Conservation (phyloP, 352 stramenopile genomes). For the Phytophthora gonapodyides region DNA sequence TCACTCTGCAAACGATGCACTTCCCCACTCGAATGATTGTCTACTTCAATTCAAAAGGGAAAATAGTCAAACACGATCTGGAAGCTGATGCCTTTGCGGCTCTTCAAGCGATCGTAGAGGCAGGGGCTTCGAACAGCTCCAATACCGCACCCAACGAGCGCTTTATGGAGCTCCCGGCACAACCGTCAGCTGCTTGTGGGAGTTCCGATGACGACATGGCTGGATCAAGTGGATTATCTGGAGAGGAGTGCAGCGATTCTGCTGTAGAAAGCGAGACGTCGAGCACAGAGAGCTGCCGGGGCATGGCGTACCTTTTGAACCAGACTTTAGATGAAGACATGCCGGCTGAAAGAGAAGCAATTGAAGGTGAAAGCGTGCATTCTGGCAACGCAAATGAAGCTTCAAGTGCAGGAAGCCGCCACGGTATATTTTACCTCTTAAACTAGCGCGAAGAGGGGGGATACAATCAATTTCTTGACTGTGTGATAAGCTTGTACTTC, state of each 20-base stretch:
- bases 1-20: constrained; percentile 5
- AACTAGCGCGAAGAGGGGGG: no score
- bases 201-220: not conserved
- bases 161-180: constrained; percentile 5
- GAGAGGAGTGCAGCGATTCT: not conserved
- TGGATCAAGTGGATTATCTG: not conserved
- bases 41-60: constrained; percentile 30
- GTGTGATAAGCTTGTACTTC: no score
- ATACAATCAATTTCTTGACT: no score
- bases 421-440: no score
- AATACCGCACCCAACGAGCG: not conserved
- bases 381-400: no score
- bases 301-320: constrained; percentile 8
- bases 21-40: constrained; percentile 32
- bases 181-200: not conserved
- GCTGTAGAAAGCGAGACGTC: not conserved
- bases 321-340: not conserved
- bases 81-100: constrained; percentile 35
- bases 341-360: no score
- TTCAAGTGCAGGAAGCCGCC: no score
- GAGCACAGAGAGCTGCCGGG: constrained; percentile 1
- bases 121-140: not conserved
- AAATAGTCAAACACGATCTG: constrained; percentile 32
- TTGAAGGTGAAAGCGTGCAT: no score
- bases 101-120: constrained; percentile 19